Conservation (phyloP, 345 rosid genomes). For the Iberis pinnata region DNA sequence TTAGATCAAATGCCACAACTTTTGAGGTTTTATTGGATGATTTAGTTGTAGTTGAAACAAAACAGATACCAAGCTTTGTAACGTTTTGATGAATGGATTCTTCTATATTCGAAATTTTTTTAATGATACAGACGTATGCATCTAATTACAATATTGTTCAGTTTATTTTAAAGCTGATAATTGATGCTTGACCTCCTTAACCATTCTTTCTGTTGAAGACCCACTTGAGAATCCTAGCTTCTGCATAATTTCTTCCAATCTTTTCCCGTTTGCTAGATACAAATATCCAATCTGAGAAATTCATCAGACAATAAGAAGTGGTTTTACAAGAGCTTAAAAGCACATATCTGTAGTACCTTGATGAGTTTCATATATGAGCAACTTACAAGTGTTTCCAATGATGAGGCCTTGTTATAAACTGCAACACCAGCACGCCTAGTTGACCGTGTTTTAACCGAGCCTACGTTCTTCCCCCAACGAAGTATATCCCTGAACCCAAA, state of each 20-base stretch:
- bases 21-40: constrained; percentile 26
- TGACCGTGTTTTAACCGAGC: constrained; percentile 50
- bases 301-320: not conserved
- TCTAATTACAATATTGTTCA: not conserved
- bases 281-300: constrained; percentile 61
- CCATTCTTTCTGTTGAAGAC: constrained; percentile 39
- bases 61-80: too few relatives aligned
- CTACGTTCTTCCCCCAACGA: constrained; percentile 44
- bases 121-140: too few relatives aligned
- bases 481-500: constrained; percentile 38
- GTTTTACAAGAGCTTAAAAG: not conserved
- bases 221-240: constrained; percentile 72
- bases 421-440: constrained; percentile 60
- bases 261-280: constrained; percentile 57
- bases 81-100: too few relatives aligned
- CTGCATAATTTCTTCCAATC: constrained; percentile 74
- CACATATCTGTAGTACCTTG: not conserved
- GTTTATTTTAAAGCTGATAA: constrained; percentile 9
- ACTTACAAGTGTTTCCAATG: constrained; percentile 50
- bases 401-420: constrained; percentile 65
- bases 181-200: constrained; percentile 38
- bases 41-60: too few relatives aligned
- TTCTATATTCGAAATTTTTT: too few relatives aligned
- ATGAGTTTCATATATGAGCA: not conserved
- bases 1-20: constrained; percentile 17